phyloP scores from a whole-genome alignment of 1,139 yeast genomes.

The Yamadazyma aaseri region DNA sequence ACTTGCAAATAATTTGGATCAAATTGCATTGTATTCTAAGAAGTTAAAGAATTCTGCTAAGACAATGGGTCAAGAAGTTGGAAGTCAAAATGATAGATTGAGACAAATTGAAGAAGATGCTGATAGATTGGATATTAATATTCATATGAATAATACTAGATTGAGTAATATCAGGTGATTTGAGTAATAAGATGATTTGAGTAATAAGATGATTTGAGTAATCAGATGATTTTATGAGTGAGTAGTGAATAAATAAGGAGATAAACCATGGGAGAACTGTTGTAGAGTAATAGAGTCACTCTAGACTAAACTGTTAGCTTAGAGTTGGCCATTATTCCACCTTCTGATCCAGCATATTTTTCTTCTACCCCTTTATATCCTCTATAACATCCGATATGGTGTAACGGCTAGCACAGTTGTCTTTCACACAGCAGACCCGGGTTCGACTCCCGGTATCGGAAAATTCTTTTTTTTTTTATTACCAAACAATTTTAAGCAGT shows the following conservation, averaged over 20 bases:
- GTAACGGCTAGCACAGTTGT: conserved; percentile 84
- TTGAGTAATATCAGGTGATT: conserved; percentile 42
- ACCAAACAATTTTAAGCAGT: too few species aligned
- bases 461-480: conserved; percentile 25
- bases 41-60: conserved; percentile 46
- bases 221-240: too few species aligned
- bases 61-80: conserved; percentile 49
- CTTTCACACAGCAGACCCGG: conserved; percentile 83
- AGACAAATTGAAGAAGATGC: conserved; percentile 55
- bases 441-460: conserved; percentile 85
- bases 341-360: not conserved
- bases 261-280: too few species aligned
- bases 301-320: too few species aligned
- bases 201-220: too few species aligned
- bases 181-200: too few species aligned
- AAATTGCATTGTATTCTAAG: conserved; percentile 45
- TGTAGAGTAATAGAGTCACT: too few species aligned
- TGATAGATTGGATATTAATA: conserved; percentile 54
- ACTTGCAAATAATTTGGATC: conserved; percentile 52
- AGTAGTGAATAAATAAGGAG: too few species aligned
- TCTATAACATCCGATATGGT: conserved; percentile 59
- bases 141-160: conserved; percentile 48
- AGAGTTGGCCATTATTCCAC: too few species aligned
- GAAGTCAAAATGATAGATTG: conserved; percentile 49
- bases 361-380: not conserved